Conservation (phyloP, 2,329 filamentous ascomycete genomes). For the Colletotrichum godetiae region DNA sequence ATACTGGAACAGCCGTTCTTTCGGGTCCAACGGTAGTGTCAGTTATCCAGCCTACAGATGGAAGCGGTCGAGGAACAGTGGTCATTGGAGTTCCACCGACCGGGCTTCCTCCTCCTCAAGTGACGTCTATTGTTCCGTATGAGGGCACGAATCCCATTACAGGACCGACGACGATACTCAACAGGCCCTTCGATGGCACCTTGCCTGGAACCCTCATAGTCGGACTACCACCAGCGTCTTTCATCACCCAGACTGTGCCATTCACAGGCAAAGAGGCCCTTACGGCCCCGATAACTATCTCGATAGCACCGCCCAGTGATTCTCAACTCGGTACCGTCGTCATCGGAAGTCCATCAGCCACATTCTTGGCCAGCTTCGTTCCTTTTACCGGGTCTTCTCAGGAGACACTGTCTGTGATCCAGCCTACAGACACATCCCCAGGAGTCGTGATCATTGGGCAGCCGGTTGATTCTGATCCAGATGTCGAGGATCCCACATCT, state of each 20-base stretch:
- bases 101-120: conserved; percentile 19
- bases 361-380: conserved; percentile 4
- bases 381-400: not conserved
- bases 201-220: not conserved
- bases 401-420: conserved; percentile 18
- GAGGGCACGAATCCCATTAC: conserved; percentile 2
- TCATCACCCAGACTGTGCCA: not conserved
- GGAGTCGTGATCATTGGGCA: conserved; percentile 28
- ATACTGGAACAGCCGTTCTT: conserved; percentile 11
- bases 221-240: conserved; percentile 6
- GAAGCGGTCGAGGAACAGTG: conserved; percentile 21
- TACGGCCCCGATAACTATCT: not conserved
- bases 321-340: conserved; percentile 26
- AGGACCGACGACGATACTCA: conserved; percentile 16
- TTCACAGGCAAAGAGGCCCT: not conserved
- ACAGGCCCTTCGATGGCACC: conserved; percentile 13
- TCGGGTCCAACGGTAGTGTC: conserved; percentile 13
- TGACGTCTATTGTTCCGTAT: conserved; percentile 24
- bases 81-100: conserved; percentile 18
- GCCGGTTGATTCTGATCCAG: not conserved
- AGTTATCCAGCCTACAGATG: conserved; percentile 13
- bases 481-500: conserved; percentile 6
- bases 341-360: conserved; percentile 7
- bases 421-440: not conserved
- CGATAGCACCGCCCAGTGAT: conserved; percentile 23